Base-by-base conservation (phyloP, 148 eudicot species). In the Suaeda aralocaspica region DNA sequence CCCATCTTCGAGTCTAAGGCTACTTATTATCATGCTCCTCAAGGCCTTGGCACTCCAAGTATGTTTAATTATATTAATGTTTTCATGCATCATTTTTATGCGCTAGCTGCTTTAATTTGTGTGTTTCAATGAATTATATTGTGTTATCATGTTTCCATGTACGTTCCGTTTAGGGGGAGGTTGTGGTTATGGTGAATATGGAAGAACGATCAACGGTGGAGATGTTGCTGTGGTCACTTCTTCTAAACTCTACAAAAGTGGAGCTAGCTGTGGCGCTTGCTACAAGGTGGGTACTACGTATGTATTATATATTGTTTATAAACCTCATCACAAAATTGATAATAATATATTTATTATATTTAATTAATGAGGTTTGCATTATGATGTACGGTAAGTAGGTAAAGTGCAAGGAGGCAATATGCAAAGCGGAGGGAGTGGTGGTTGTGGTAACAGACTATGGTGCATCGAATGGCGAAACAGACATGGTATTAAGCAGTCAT, bases 261-360 rank as follows among this genome's bases (percentile, higher is more conserved):
- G 96, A 8, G 73, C 79, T 72, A 85, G 87, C 55, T 90, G 96
- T 68, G 96, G 96, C 42, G 82, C 92, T 24, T 90, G 96, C 71
- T 90, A 90, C 70, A 86, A 87, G 87, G 96, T 87, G 75, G 49
- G 7, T 2, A 58, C 12, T 4, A 18, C 63, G 11, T 26, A 31
- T 2, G 14, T 66, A 14, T 3, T 36, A 36, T 36, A 36, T 36
- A 36, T 36, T 36, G 41, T 36, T 36, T 8, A 36, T 36, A 36
- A n/a, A n/a, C n/a, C n/a, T n/a, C n/a, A n/a, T n/a, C n/a, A n/a
- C n/a, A n/a, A n/a, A n/a, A n/a, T n/a, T n/a, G n/a, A n/a, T n/a
- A n/a, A n/a, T n/a, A n/a, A n/a, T n/a, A n/a, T n/a, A n/a, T n/a
- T n/a, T n/a, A n/a, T n/a, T n/a, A n/a, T n/a, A n/a, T n/a, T n/a